phyloP scores from a whole-genome alignment of 306 rosid species.

The Mimosa pudica region DNA sequence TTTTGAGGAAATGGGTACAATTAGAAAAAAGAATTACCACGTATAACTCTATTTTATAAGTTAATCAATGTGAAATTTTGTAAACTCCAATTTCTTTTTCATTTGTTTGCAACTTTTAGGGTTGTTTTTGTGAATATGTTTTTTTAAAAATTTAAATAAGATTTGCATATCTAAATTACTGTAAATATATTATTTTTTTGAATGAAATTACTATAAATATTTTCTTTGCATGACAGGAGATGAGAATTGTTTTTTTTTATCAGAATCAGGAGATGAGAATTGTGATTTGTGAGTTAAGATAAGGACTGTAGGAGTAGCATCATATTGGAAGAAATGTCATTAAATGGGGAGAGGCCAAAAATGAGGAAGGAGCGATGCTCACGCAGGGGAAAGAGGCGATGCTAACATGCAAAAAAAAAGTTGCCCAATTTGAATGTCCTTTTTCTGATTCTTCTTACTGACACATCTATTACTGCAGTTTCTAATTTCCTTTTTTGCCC shows the following conservation, averaged over 20 bases:
- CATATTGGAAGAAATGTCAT: constrained; percentile 14
- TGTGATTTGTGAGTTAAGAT: no score
- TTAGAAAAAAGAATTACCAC: no score
- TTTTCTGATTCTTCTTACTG: constrained; percentile 44
- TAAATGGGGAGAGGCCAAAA: constrained; percentile 43
- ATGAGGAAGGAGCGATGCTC: constrained; percentile 48
- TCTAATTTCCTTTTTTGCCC: not conserved
- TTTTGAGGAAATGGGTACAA: no score
- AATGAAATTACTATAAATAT: not conserved
- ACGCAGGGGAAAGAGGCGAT: constrained; percentile 50
- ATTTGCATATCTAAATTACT: not conserved
- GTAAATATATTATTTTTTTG: not conserved
- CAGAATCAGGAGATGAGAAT: no score
- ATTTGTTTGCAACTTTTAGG: no score
- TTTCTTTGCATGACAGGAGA: not conserved
- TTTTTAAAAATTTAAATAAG: no score
- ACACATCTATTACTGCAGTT: not conserved
- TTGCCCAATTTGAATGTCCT: constrained; percentile 47
- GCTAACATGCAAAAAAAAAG: constrained; percentile 65
- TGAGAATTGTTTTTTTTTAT: not conserved
- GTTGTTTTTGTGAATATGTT: no score
- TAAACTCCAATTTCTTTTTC: no score
- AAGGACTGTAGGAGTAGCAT: no score
- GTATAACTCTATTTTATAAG: no score
- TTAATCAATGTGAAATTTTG: no score